Evolutionary conservation across 2,329 filamentous ascomycete genomes (phyloP).

Genomic region (Ascochyta clinopodiicola): DNA sequence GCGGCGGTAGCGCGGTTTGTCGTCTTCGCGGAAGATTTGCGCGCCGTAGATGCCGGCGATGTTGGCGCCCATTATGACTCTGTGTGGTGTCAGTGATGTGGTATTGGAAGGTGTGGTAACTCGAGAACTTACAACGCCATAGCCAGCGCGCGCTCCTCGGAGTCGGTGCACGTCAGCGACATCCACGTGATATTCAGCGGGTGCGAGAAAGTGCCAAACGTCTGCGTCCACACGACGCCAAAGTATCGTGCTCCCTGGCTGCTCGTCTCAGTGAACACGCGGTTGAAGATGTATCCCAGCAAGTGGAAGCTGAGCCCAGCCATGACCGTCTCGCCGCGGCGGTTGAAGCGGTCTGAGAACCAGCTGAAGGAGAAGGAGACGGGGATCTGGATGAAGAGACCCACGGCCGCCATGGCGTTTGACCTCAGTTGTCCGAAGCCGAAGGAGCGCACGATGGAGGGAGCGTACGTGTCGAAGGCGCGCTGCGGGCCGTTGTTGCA

Average conservation of each 20-base stretch:
- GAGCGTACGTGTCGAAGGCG: conserved; percentile 61
- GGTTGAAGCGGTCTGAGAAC: conserved; percentile 60
- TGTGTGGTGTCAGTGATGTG: conserved; percentile 21
- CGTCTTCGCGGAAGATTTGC: conserved; percentile 64
- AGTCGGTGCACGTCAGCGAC: conserved; percentile 62
- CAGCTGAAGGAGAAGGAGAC: conserved; percentile 60
- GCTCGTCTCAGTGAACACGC: conserved; percentile 53
- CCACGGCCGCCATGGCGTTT: conserved; percentile 64
- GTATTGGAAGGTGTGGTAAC: too few species aligned
- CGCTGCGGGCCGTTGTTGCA: conserved; percentile 58
- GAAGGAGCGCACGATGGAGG: conserved; percentile 61
- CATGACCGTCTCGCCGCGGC: conserved; percentile 61
- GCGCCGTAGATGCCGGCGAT: conserved; percentile 67
- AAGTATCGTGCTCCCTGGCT: conserved; percentile 57
- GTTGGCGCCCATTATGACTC: conserved; percentile 68
- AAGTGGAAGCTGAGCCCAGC: conserved; percentile 54
- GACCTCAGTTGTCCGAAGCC: conserved; percentile 58
- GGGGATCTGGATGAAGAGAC: conserved; percentile 61
- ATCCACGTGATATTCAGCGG: conserved; percentile 68
- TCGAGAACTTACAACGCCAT: conserved; percentile 59
- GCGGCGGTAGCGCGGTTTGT: conserved; percentile 59
- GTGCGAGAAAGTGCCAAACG: conserved; percentile 62
- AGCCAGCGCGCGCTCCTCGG: conserved; percentile 64
- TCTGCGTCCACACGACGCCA: conserved; percentile 63
- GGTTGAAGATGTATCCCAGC: conserved; percentile 62